Base-by-base conservation (phyloP, 192 early-diverging fungal genomes). In the Coemansia sp. region DNA sequence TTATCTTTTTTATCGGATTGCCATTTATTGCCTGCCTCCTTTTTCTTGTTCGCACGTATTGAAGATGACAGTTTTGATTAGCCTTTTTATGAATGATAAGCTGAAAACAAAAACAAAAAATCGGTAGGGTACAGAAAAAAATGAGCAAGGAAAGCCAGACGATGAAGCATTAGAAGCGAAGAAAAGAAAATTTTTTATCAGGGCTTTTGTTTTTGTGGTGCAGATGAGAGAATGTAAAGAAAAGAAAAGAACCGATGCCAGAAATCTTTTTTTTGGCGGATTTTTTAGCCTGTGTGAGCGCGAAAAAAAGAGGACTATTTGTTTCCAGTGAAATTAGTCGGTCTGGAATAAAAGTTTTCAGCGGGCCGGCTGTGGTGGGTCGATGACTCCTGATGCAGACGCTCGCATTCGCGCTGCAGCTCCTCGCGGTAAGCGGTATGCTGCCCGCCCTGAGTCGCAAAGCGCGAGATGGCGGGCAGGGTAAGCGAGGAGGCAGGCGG, bases 401-500 rank as follows among this genome's bases (percentile, higher is more conserved):
- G 64, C 66, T 82, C 71, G 59, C 69, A 71, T 39, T 82, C 81
- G 36, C 60, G 65, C 58, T 67, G 58, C 55, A 82, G 61, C 18
- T 69, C 71, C 55, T 71, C 64, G 50, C 71, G 81, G 53, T 78
- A 71, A 0, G 29, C 68, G 9, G 55, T 46, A 25, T 60, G 65
- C 29, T 56, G 55, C 34, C 7, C 27, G 49, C 45, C 59, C 56
- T 23, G 54, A 49, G 13, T 42, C 9, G 5, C 57, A 29, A n/a
- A 56, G 30, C 24, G 60, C 36, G 55, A 10, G 39, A 42, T 42
- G 6, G 8, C 39, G 3, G 39, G 39, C 39, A 42, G 39, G 14
- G 39, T 4, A 16, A 42, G 11, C 39, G 14, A 10, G 3, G 9
- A 18, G 39, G 3, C 14, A 13, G 39, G 39, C 25, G 39, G 39